Base-by-base conservation (phyloP, 2,329 filamentous ascomycete species). In the Ceratocystiopsis sp. region DNA sequence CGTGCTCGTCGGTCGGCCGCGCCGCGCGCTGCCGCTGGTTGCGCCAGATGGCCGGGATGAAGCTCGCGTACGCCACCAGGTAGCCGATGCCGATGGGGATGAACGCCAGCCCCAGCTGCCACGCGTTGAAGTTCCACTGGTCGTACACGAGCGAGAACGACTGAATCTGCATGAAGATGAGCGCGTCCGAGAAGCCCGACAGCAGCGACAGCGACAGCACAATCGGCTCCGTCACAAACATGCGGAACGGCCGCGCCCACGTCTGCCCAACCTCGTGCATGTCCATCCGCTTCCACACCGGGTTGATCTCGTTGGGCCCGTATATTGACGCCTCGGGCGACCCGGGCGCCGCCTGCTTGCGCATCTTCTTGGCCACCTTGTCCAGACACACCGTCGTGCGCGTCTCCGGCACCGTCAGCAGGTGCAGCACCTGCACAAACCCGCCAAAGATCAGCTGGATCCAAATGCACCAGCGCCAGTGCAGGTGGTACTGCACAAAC, bases 391-490 rank as follows among this genome's bases (percentile, higher is more conserved):
- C 72, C 5, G 79, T 84, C 1, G 75, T 72, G 42, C 84, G 70
- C 0, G 84, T 91, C 59, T 91, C 84, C 1, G 83, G 83, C 1
- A 91, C 84, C 9, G 75, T 66, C 45, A 81, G 54, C 41, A 80
- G 63, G 55, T 86, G 81, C 5, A 82, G 53, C 5, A 72, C 16
- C 54, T 87, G 82, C 3, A 84, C 73, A 33, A 73, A 67, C 10
- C 61, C 78, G 16, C 84, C 83, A 42, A 89, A 76, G 51, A 87
- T 85, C 49, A 89, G 71, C 59, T 87, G 82, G 46, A 89, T 81
- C 84, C 84, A 91, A 56, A 89, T 86, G 43, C 52, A 53, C 54
- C 54, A 86, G 50, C 71, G 69, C 83, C 83, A 91, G 21, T 62
- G 55, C 0, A 82, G 65, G 50, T 74, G 75, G 32, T 72, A 59